Evolutionary conservation across 441 rosid genomes (phyloP).

Genomic region (Adansonia gregorii): DNA sequence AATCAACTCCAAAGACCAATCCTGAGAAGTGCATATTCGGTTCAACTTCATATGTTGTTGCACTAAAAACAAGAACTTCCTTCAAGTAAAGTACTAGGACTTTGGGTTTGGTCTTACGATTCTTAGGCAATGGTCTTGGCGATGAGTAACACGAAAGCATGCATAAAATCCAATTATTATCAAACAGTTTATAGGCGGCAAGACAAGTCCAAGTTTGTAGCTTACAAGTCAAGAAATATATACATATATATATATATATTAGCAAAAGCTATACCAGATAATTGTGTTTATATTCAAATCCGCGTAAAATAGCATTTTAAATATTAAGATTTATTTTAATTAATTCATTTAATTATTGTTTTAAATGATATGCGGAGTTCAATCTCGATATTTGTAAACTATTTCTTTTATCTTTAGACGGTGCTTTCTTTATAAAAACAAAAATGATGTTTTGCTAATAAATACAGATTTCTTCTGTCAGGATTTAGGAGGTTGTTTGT

Average conservation of each 20-base stretch:
- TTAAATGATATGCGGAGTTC: too few relatives aligned
- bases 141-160: not conserved
- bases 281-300: not conserved
- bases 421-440: too few relatives aligned
- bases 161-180: not conserved
- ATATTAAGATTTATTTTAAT: too few relatives aligned
- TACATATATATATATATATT: not conserved
- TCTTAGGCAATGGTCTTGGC: not conserved
- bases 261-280: not conserved
- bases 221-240: constrained; percentile 30
- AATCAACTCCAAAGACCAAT: not conserved
- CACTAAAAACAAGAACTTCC: not conserved
- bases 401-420: too few relatives aligned
- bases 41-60: not conserved
- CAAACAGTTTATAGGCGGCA: not conserved
- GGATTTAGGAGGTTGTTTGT: not conserved
- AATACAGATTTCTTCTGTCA: not conserved
- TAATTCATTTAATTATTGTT: too few relatives aligned
- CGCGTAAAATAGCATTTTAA: too few relatives aligned
- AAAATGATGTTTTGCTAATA: not conserved
- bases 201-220: constrained; percentile 34
- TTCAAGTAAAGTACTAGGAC: not conserved
- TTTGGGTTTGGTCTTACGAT: not conserved
- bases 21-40: not conserved
- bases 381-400: too few relatives aligned